Base-by-base conservation (phyloP, 23 red algal genomes). In the Chondrus crispus region DNA sequence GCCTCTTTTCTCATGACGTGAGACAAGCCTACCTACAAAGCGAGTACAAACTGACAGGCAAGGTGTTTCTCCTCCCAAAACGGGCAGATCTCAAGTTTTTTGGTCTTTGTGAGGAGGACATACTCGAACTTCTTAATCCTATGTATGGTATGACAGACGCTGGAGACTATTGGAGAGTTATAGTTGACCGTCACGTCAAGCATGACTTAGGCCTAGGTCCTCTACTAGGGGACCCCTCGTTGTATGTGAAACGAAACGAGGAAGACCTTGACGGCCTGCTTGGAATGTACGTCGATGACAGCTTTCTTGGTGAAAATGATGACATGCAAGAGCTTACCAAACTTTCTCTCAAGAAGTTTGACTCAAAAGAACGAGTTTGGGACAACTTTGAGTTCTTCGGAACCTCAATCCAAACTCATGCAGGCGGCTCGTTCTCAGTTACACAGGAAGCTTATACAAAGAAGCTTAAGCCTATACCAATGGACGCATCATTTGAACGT, bases 11-110 rank as follows among this genome's bases (percentile, higher is more conserved):
- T 26, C 40, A 84, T 1, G 80, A 84, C 0, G 39, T 71, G 33
- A 84, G 33, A 22, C 80, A 68, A 46, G 80, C 80, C 32, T 84
- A 68, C 80, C 55, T 84, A 24, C 80, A 84, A 37, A 68, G 0
- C 38, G 43, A 48, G 44, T 20, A 84, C 2, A 0, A 0, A 66
- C 55, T 84, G 47, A 12, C 10, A 84, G 1, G 52, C 1, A 37
- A 84, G 24, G 13, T 84, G 1, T 84, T 33, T 47, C 16, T 84
- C 9, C 51, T 64, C 24, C 80, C 71, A n/a, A n/a, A n/a, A n/a
- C n/a, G n/a, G n/a, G n/a, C n/a, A n/a, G n/a, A n/a, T n/a, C n/a
- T n/a, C n/a, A n/a, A n/a, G n/a, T n/a, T n/a, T n/a, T n/a, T 66
- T 66, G 35, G 35, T 19, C 18, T 66, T 12, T 32, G 26, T 66